Evolutionary conservation across 108 stramenopile species (phyloP).

Genomic region (Heterococcus sp.): DNA sequence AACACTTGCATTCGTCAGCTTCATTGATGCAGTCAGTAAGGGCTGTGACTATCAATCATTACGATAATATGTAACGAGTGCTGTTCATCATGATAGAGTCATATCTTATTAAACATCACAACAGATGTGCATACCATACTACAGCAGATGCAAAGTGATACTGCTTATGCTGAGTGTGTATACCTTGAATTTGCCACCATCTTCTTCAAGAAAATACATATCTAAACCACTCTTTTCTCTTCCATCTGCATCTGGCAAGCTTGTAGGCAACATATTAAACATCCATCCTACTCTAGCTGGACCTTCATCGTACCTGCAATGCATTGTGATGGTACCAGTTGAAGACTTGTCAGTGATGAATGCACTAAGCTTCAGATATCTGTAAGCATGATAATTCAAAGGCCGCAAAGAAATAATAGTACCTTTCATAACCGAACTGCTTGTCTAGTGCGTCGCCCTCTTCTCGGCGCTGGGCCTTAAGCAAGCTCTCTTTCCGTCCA

Average conservation of each 20-base stretch:
- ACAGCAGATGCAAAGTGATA: conserved; percentile 63
- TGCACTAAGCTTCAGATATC: not conserved
- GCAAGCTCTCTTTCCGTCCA: conserved; percentile 33
- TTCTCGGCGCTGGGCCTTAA: conserved; percentile 13
- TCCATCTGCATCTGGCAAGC: conserved; percentile 60
- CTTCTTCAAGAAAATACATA: conserved; percentile 77
- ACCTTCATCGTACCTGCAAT: conserved; percentile 13
- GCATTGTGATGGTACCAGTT: not conserved
- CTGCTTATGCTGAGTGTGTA: conserved; percentile 4
- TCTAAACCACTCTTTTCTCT: conserved; percentile 72
- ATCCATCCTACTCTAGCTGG: conserved; percentile 73
- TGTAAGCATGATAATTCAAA: not conserved
- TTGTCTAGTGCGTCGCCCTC: conserved; percentile 40
- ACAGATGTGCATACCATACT: not conserved
- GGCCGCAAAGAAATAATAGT: not conserved
- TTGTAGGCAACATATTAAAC: conserved; percentile 82
- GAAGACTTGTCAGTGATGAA: not conserved
- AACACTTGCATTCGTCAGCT: not conserved
- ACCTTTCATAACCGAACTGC: conserved; percentile 13
- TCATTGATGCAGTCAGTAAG: not conserved
- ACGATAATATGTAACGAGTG: not conserved
- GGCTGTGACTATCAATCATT: not conserved
- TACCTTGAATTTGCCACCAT: conserved; percentile 74
- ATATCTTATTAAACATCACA: not conserved
- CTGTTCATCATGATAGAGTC: not conserved